Evolutionary conservation across 306 rosid species (phyloP).

Genomic region (Ochetophila trinervis): DNA sequence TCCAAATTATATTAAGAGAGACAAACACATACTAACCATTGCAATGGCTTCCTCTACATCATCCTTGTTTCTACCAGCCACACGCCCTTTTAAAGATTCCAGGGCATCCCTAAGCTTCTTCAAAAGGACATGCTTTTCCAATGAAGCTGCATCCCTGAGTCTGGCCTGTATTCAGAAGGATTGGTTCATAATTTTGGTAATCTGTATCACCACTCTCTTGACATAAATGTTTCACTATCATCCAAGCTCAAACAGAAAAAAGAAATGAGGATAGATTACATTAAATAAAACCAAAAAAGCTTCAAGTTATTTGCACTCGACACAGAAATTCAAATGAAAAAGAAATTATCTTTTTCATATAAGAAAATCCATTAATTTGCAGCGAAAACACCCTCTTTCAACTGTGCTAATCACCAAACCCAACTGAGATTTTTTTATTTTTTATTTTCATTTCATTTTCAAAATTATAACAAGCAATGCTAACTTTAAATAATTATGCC

Average conservation of each 20-base stretch:
- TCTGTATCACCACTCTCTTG: background rate
- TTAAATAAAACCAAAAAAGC: background rate
- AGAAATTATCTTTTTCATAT: background rate
- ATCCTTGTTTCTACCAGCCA: slow-evolving; percentile 79
- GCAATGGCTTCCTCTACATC: slow-evolving; percentile 83
- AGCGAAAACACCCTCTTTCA: slow-evolving; percentile 2
- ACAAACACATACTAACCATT: slow-evolving; percentile 52
- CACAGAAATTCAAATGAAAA: background rate
- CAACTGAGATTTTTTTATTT: background rate
- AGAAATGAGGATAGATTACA: background rate
- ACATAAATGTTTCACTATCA: background rate
- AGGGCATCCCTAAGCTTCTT: slow-evolving; percentile 95
- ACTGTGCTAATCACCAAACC: background rate
- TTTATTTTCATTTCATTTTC: background rate
- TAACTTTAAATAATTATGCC: background rate
- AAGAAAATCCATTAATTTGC: background rate
- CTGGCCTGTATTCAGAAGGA: slow-evolving; percentile 64
- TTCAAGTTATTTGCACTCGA: background rate
- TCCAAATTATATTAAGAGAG: background rate
- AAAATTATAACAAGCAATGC: slow-evolving; percentile 1
- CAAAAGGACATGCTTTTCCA: slow-evolving; percentile 85
- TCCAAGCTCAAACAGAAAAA: slow-evolving; percentile 2
- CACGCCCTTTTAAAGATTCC: slow-evolving; percentile 79
- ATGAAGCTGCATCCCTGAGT: slow-evolving; percentile 83
- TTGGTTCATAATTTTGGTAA: slow-evolving; percentile 17